Evolutionary conservation across 148 eudicot species (phyloP).

Genomic region (Cornus kousa): DNA sequence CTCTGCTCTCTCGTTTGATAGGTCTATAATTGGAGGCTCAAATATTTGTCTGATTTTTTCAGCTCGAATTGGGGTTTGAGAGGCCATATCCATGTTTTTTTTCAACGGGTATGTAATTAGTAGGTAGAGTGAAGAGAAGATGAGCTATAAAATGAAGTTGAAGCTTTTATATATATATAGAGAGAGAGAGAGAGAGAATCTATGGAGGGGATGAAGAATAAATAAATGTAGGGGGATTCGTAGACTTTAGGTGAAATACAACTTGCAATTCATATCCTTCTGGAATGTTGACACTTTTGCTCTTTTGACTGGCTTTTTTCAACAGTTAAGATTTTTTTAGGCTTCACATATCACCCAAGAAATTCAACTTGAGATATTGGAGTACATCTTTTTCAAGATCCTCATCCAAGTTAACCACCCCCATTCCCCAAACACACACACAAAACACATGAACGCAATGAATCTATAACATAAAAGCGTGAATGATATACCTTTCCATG

Average conservation of each 20-base stretch:
- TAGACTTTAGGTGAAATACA: conserved; percentile 3
- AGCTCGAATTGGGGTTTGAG: conserved; percentile 14
- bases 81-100: conserved; percentile 33
- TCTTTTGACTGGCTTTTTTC: conserved; percentile 6
- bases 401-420: no score
- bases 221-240: not conserved
- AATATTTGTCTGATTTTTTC: conserved; percentile 24
- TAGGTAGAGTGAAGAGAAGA: not conserved
- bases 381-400: no score
- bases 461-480: no score
- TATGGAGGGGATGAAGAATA: not conserved
- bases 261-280: not conserved
- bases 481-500: no score
- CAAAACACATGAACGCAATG: no score
- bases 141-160: not conserved
- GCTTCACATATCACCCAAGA: not conserved
- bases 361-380: not conserved
- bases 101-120: not conserved
- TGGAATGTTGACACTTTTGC: conserved; percentile 1
- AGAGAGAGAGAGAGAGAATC: conserved; percentile 4
- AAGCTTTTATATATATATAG: not conserved
- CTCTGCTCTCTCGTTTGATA: conserved; percentile 24
- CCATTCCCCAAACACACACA: no score
- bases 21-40: conserved; percentile 42
- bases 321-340: no score